Evolutionary conservation across 805 yeast genomes (phyloP), one percentile per base, ranked within the genome.

Genomic region (Kazachstania martiniae): DNA sequence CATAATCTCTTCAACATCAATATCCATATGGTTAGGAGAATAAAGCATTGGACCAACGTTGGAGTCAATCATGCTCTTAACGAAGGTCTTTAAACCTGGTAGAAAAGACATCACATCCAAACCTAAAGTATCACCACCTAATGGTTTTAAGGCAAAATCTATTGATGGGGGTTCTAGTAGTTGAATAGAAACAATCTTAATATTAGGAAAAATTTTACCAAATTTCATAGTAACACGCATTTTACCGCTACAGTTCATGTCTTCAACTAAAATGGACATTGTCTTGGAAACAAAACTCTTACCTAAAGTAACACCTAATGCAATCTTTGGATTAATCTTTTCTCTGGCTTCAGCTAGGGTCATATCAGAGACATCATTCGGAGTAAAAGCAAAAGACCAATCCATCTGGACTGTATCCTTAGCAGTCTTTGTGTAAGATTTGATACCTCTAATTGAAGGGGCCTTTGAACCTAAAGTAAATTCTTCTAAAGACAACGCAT

Each of bases 121-220:
- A 39, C 94, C 94, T 38, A 82, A 67, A n/a, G 87, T 77, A 52
- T 82, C 89, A 60, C 93, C 91, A 53, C 91, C 91, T 33, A 82
- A 79, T 8, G 94, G 94, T 52, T 82, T 82, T 63, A 82, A 69
- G 14, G 75, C 78, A 53, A 80, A 82, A 50, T 78, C 87, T 49
- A 82, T 78, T 19, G 68, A 65, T 24, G 91, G 91, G 13, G 89
- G 79, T 53, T 81, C 89, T 47, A 82, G 61, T 46, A 82, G 72
- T 40, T 76, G 79, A 35, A 81, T 62, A 13, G 84, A 74, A 7
- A 82, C 83, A 44, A 72, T 56, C 39, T 74, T 75, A 37, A 82
- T 78, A 46, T 81, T 86, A n/a, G 94, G 94, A 55, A 82, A 80
- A 46, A 68, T 66, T 28, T 70, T 67, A 28, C 74, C 68, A 42